Conservation (phyloP, 169 alveolate genomes). For the Eimeria falciformis region DNA sequence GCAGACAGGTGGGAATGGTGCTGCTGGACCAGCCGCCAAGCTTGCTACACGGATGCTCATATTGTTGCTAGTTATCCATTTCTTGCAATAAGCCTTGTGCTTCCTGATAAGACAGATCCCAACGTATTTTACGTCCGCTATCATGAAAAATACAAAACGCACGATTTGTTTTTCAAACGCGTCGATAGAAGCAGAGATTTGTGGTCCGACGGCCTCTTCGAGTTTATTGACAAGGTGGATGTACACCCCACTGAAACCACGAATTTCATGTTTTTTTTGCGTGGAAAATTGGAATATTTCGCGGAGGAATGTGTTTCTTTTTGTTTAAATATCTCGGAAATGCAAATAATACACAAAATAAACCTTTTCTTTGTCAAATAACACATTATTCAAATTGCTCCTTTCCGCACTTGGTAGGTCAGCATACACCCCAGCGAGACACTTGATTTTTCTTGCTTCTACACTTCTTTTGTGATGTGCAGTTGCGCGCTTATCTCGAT, state of each 20-base stretch:
- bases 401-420: no score
- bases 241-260: no score
- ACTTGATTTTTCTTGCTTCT: no score
- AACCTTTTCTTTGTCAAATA: no score
- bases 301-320: no score
- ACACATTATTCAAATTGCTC: no score
- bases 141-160: conserved; percentile 84
- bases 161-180: conserved; percentile 84
- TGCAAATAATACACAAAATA: no score
- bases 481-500: neutral
- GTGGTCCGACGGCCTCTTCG: conserved; percentile 89
- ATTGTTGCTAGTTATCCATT: conserved; percentile 83
- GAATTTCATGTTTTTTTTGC: no score
- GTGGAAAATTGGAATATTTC: no score
- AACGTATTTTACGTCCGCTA: conserved; percentile 84
- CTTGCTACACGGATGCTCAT: conserved; percentile 80
- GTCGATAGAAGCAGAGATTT: conserved; percentile 87
- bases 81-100: conserved; percentile 85
- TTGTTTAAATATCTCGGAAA: no score
- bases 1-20: conserved; percentile 79
- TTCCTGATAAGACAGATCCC: conserved; percentile 84
- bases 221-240: conserved; percentile 83
- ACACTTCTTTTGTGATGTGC: no score
- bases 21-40: neutral
- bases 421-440: no score